These are phyloP conservation scores for Candida tunisiensis DNA, from an alignment of 1,139 yeast species.

Conservation along the genomic window DNA sequence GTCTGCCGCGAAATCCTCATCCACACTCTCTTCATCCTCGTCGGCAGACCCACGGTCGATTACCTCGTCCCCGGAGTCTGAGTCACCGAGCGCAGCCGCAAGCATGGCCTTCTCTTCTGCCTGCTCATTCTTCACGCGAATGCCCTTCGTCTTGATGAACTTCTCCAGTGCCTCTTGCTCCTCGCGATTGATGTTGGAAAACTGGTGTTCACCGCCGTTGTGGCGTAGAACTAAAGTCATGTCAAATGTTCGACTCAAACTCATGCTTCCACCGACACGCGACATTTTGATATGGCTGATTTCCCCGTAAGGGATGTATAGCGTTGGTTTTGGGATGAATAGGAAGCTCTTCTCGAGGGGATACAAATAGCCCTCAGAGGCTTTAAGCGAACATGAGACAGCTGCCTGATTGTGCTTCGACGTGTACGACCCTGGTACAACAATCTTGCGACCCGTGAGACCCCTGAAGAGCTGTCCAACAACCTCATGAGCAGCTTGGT, in stretches of 20 bases:
- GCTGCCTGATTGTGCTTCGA: conserved; percentile 59
- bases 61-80: conserved; percentile 34
- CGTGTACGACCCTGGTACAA: conserved; percentile 73
- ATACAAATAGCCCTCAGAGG: conserved; percentile 85
- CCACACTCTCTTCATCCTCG: conserved; percentile 38
- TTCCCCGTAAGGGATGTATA: conserved; percentile 78
- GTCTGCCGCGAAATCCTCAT: conserved; percentile 44
- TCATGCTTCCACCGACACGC: conserved; percentile 69
- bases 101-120: conserved; percentile 71
- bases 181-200: conserved; percentile 80
- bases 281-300: conserved; percentile 65
- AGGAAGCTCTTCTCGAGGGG: conserved; percentile 82
- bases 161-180: conserved; percentile 71
- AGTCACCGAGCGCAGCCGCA: conserved; percentile 60
- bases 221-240: conserved; percentile 59
- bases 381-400: conserved; percentile 81
- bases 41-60: conserved; percentile 25
- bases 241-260: conserved; percentile 84
- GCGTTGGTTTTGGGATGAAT: conserved; percentile 88
- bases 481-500: conserved; percentile 71
- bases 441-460: conserved; percentile 69
- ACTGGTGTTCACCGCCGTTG: conserved; percentile 56
- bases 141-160: conserved; percentile 60
- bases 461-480: conserved; percentile 85
- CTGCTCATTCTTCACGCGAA: conserved; percentile 77